Evolutionary conservation across 371 early-diverging fungal genomes (phyloP), one percentile per base, ranked within the genome.

Genomic region (Actinomucor elegans): DNA sequence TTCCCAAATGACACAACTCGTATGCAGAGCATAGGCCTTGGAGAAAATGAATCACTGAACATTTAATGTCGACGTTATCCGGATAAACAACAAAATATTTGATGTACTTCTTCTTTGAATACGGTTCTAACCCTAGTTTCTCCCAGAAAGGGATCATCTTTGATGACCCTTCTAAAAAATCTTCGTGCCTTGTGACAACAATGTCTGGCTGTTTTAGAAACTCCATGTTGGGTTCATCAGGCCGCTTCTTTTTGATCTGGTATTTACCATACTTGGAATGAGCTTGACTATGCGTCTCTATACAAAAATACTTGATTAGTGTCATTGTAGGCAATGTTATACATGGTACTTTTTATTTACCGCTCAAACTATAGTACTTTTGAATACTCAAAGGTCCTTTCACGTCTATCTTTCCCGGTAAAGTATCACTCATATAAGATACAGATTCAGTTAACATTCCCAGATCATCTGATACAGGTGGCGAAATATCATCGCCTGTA

Each of bases 221-320:
- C 36, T 69, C 48, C 6, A 74, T 46, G 7, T 66, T 60, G 0
- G 74, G 70, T 28, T 75, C 69, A 2, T 64, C 61, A 0, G 76
- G 66, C 23, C 69, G 64, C 31, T 61, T 59, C 46, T 75, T 79
- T 31, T 77, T 77, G 28, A 77, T 65, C 43, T 71, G 74, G 43
- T 69, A 77, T 43, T 73, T 77, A 27, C 77, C 74, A 41, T 77
- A 77, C 43, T 77, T 77, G n/a, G 77, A 69, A 15, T 74, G 70
- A 23, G 61, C 63, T 43, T 66, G 74, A 21, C 48, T 31, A 23
- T 67, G 65, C 2, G 57, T 50, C 24, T 77, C 77, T 35, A 57
- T 44, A n/a, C 5, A 15, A 31, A 3, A 14, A 35, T n/a, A 50
- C n/a, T n/a, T n/a, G n/a, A n/a, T n/a, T n/a, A n/a, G n/a, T n/a